A percentile compares a stretch with the other conserved stretches of the same genome.
phyloP scores from a whole-genome alignment of 495 filamentous ascomycete species.

The Xylaria intraflava region DNA sequence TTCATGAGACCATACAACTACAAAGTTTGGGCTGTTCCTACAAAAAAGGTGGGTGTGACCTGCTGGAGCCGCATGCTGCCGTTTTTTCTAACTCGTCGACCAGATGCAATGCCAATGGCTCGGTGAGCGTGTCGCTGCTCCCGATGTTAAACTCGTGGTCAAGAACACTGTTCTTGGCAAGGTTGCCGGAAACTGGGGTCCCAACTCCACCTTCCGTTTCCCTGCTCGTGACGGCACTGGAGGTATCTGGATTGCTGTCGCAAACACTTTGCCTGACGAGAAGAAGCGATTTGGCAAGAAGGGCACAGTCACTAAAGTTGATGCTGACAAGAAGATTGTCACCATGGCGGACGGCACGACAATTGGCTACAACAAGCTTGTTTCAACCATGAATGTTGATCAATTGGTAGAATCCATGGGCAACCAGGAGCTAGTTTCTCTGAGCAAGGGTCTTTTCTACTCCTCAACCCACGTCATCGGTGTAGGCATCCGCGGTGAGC shows the following conservation, averaged over 20 bases:
- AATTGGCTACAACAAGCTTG: slow-evolving; percentile 85
- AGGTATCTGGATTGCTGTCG: slow-evolving; percentile 98
- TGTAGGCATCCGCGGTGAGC: slow-evolving; percentile 84
- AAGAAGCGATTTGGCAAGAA: slow-evolving; percentile 85
- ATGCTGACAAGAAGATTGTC: slow-evolving; percentile 76
- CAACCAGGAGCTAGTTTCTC: slow-evolving; percentile 70
- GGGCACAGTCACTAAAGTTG: slow-evolving; percentile 76
- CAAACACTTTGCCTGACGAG: slow-evolving; percentile 84
- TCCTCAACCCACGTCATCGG: slow-evolving; percentile 96
- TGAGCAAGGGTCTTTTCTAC: slow-evolving; percentile 93
- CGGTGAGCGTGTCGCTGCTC: slow-evolving; percentile 95
- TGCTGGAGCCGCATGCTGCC: neutral
- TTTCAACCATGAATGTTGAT: slow-evolving; percentile 97
- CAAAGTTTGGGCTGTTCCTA: slow-evolving; percentile 99
- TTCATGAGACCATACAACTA: slow-evolving; percentile 99
- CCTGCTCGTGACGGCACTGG: slow-evolving; percentile 91
- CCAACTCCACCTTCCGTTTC: slow-evolving; percentile 98
- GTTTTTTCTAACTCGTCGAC: slow-evolving; percentile 1
- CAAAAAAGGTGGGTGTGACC: slow-evolving; percentile 68
- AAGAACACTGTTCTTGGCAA: slow-evolving; percentile 94
- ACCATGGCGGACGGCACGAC: slow-evolving; percentile 78
- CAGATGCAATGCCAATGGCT: slow-evolving; percentile 99
- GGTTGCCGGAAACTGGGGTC: slow-evolving; percentile 96
- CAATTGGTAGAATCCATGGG: slow-evolving; percentile 79
- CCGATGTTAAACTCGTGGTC: slow-evolving; percentile 91